Evolutionary conservation across 2,329 filamentous ascomycete species (phyloP), one percentile per base, ranked within the genome.

Genomic region (Zarea fungicola): DNA sequence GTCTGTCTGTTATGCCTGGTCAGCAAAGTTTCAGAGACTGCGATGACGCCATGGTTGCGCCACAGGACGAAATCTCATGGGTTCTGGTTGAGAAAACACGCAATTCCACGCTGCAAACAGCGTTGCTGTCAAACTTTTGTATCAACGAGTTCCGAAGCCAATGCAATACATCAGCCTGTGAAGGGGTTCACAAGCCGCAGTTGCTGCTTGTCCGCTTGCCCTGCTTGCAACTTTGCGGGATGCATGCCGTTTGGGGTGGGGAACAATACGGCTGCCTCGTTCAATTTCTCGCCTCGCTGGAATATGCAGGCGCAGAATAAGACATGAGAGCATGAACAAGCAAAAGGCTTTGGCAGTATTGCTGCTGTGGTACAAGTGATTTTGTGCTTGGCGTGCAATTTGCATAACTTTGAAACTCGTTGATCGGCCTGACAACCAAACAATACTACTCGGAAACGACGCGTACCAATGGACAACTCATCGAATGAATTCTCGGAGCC

Each of bases 1-100:
- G 43, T 37, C 43, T 42, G 44, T 42, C 39, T 52, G 48, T 55
- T 18, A 48, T 60, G 74, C 74, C 75, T 79, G 75, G 74, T 75
- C 77, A 79, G 76, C 76, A 70, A 59, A 52, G n/a, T 39, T 40
- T 26, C 29, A 42, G 44, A 40, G 36, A 34, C 34, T 32, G 37
- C 49, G 42, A 42, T 25, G 49, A 51, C 42, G 18, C 11, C 3
- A 50, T 26, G 5, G 42, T 46, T 46, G 49, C 36, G 49, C 49
- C 49, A 45, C n/a, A 29, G 9, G 32, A 44, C 26, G 34, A n/a
- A n/a, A 16, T 48, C 44, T 52, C 44, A 48, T 52, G 40, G 49
- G 34, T 42, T 29, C 28, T 47, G 42, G 29, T 42, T 7, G 18
- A 50, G 52, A 50, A 54, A 50, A 54, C 39, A 42, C 46, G 37